These are phyloP conservation scores for Sporodiniella umbellata DNA, from an alignment of 371 early-diverging fungal genomes.

Conservation along the genomic window DNA sequence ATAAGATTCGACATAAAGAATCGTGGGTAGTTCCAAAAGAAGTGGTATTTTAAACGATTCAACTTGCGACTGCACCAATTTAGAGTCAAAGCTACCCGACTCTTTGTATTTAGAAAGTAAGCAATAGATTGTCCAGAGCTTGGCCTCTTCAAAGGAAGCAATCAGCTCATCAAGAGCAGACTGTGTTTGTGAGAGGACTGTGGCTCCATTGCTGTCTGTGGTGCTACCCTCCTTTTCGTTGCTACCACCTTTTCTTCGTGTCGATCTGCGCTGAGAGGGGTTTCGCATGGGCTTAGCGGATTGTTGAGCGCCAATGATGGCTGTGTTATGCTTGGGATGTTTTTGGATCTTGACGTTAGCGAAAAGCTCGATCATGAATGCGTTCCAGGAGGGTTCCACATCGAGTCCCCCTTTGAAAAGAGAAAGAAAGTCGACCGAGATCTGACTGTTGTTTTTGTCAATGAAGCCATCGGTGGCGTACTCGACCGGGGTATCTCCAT, in stretches of 20 bases:
- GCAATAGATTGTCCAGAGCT: constrained; percentile 85
- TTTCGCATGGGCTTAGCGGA: constrained; percentile 54
- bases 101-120: constrained; percentile 65
- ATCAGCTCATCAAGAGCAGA: constrained; percentile 75
- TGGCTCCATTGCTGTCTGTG: not conserved
- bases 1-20: constrained; percentile 56
- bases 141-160: constrained; percentile 76
- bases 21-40: constrained; percentile 45
- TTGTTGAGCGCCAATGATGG: constrained; percentile 53
- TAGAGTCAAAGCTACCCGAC: constrained; percentile 55
- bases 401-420: constrained; percentile 66
- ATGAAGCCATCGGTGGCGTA: constrained; percentile 77
- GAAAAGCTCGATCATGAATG: constrained; percentile 40
- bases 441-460: constrained; percentile 66
- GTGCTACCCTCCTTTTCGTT: constrained; percentile 15
- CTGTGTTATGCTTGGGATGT: constrained; percentile 55
- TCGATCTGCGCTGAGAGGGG: constrained; percentile 36
- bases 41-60: constrained; percentile 46
- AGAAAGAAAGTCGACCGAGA: constrained; percentile 81
- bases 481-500: constrained; percentile 53
- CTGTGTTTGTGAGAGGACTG: constrained; percentile 62
- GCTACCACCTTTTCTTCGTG: constrained; percentile 15
- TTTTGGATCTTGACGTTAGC: constrained; percentile 50
- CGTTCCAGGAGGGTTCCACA: constrained; percentile 53
- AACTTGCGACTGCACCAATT: constrained; percentile 59